These are phyloP conservation scores for Guyanaporus albipodus DNA, from an alignment of 768 basidiomycete genomes.

Conservation along the genomic window DNA sequence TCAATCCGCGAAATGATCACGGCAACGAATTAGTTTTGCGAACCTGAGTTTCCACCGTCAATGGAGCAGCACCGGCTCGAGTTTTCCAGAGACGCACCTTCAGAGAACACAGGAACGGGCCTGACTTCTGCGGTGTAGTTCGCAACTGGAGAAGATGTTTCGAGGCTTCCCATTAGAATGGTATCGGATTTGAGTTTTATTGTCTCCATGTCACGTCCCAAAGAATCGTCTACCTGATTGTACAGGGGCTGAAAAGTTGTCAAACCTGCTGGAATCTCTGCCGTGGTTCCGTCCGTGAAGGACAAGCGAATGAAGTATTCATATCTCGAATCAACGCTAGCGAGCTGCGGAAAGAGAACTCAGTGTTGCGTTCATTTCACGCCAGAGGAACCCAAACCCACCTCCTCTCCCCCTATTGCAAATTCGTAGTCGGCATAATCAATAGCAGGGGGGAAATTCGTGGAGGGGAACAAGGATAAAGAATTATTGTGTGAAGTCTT, in stretches of 20 bases:
- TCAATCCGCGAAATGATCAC: conserved; percentile 13
- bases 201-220: background rate
- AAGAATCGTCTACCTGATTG: background rate
- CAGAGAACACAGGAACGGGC: background rate
- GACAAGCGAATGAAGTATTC: conserved; percentile 16
- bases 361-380: background rate
- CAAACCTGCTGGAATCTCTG: conserved; percentile 17
- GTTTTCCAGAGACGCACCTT: background rate
- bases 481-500: conserved; percentile 14
- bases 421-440: background rate
- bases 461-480: conserved; percentile 18
- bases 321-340: conserved; percentile 9
- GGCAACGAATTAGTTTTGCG: background rate
- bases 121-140: conserved; percentile 1
- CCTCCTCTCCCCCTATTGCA: background rate
- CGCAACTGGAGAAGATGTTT: background rate
- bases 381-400: background rate
- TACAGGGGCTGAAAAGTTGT: conserved; percentile 15
- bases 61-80: background rate
- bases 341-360: background rate
- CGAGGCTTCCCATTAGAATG: no score
- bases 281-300: conserved; percentile 15
- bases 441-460: conserved; percentile 17
- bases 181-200: background rate
- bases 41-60: background rate